Base-by-base conservation (phyloP, 2,329 filamentous ascomycete species). In the Colletotrichum filicis region DNA sequence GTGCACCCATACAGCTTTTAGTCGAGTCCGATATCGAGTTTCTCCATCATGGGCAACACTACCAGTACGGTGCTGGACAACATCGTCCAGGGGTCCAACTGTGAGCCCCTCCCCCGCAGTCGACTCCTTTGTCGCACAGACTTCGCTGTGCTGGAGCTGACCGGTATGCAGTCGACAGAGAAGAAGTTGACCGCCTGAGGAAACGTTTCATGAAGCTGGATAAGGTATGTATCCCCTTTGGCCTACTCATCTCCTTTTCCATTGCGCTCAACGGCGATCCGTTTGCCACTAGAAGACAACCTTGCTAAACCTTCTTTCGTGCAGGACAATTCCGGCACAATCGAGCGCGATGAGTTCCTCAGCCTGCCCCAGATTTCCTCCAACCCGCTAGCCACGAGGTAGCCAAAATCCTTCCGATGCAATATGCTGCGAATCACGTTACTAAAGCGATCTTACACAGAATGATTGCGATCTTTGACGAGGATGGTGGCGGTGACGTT, bases 121-220 rank as follows among this genome's bases (percentile, higher is more conserved):
- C 68, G 26, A 71, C 62, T 71, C 59, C 68, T 71, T 71, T 58
- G 58, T 71, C 68, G 68, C 68, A 66, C 62, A 71, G 62, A 63
- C 57, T 37, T 53, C 52, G 52, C n/a, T 59, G 63, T 72, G 68
- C 71, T 74, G 68, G 63, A 68, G 68, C 71, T 74, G 68, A 74
- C 68, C 28, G 57, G 30, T 52, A 52, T 62, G 71, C 58, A 98
- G 96, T 99, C 87, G 94, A 99, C 87, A 93, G 94, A 83, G 97
- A 99, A 80, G 97, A 99, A 84, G 95, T 99, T 74, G 97, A 98
- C 82, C 91, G 97, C 80, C 88, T 99, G 82, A 91, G 95, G 80
- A 99, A 99, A 88, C 91, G 96, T 75, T 99, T 99, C 82, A 98
- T 98, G 96, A 99, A 99, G 86, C 88, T 99, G 74, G 97, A 99